These are phyloP conservation scores for Ophiostoma perfectum DNA, from an alignment of 2,329 filamentous ascomycete genomes.

Conservation along the genomic window DNA sequence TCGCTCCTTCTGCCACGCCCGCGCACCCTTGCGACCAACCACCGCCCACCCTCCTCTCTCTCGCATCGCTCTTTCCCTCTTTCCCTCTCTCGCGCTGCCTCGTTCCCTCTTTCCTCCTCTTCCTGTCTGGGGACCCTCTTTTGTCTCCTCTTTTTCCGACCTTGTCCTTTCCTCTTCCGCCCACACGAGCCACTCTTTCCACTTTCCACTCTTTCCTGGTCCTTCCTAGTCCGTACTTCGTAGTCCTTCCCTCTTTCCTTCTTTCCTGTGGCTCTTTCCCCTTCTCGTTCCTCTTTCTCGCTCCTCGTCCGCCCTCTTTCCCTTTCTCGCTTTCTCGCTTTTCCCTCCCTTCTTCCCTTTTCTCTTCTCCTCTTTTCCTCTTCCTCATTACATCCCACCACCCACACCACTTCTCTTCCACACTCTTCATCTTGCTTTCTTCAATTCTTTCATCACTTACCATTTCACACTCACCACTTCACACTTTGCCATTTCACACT, in stretches of 20 bases:
- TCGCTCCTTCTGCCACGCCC: neutral
- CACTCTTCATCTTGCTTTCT: neutral
- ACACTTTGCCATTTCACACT: neutral
- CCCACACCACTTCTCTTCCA: neutral
- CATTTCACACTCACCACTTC: neutral
- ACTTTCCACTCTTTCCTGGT: neutral
- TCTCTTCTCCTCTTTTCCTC: slow-evolving; percentile 9
- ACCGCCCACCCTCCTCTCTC: neutral
- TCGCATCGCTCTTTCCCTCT: neutral
- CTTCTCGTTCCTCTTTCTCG: neutral
- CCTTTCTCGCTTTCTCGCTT: slow-evolving; percentile 6
- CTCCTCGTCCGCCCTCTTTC: neutral
- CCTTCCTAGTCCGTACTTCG: too few species aligned
- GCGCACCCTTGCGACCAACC: neutral
- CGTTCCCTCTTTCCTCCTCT: neutral
- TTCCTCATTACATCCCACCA: slow-evolving; percentile 4
- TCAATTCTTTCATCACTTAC: neutral
- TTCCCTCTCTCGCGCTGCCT: neutral
- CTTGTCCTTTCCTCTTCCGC: slow-evolving; percentile 7
- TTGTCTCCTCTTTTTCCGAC: slow-evolving; percentile 8
- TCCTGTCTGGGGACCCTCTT: neutral
- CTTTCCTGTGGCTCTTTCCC: neutral
- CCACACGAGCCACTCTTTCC: neutral
- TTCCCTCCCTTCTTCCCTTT: slow-evolving; percentile 5
- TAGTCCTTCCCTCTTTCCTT: neutral